A percentile compares a stretch with the other conserved stretches of the same genome.
Evolutionary conservation across 164 flowering plant genomes (phyloP).

Genomic region (Echeveria elegans): DNA sequence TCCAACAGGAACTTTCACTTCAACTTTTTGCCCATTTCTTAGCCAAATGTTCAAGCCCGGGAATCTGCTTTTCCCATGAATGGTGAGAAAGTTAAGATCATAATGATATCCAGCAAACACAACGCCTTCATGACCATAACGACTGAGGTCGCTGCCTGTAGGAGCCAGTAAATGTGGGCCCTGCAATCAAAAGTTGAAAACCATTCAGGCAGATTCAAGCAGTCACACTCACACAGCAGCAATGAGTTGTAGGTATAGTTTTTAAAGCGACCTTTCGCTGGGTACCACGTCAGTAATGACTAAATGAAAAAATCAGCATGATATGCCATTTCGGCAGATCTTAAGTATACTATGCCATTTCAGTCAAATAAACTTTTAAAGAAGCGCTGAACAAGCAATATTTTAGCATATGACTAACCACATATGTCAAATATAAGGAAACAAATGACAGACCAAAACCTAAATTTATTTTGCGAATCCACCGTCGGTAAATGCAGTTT

Average conservation of each 20-base stretch:
- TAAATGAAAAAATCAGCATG: background rate
- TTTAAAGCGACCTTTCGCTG: no score
- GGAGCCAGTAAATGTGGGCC: constrained; percentile 99
- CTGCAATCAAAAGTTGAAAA: constrained; percentile 24
- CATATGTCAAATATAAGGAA: background rate
- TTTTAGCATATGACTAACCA: background rate
- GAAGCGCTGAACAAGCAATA: background rate
- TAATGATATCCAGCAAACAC: constrained; percentile 97
- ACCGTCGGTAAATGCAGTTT: no score
- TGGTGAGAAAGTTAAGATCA: constrained; percentile 93
- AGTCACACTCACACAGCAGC: no score
- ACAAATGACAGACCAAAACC: background rate
- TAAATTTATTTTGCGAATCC: no score
- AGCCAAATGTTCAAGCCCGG: constrained; percentile 94
- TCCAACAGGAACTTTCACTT: constrained; percentile 89
- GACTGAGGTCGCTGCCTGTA: constrained; percentile 83
- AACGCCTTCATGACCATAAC: constrained; percentile 63
- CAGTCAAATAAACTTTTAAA: background rate
- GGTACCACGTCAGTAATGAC: background rate
- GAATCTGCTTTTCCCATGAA: constrained; percentile 94
- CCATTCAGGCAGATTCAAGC: no score
- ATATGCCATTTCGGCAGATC: background rate
- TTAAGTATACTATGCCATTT: background rate
- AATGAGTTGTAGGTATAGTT: no score
- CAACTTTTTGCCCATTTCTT: constrained; percentile 76